These are phyloP conservation scores for Tetragonia tetragonoides DNA, from an alignment of 148 eudicot species.

Conservation along the genomic window DNA sequence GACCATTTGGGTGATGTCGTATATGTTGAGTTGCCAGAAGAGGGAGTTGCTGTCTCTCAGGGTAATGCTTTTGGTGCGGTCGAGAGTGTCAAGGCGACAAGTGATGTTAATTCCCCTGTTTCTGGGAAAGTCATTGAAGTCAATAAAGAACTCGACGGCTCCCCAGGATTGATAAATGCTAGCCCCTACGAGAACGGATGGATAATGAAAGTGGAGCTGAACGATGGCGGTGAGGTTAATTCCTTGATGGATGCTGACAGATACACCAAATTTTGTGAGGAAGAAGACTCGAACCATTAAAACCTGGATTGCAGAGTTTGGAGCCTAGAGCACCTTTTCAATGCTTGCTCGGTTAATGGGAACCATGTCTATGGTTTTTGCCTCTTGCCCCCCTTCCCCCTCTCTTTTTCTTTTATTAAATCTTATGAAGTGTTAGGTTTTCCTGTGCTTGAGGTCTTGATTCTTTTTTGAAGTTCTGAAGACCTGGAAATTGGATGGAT, in stretches of 20 bases:
- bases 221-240: conserved; percentile 45
- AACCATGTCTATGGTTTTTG: background rate
- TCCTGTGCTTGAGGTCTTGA: conserved; percentile 5
- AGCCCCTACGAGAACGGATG: conserved; percentile 83
- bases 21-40: conserved; percentile 81
- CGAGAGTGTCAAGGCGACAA: conserved; percentile 94
- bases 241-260: conserved; percentile 71
- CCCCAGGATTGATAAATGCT: conserved; percentile 81
- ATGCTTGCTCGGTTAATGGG: conserved; percentile 5
- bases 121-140: conserved; percentile 79
- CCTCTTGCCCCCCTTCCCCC: background rate
- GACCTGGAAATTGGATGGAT: conserved; percentile 5
- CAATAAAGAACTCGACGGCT: conserved; percentile 50
- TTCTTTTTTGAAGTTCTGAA: conserved; percentile 18
- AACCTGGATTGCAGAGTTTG: background rate
- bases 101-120: conserved; percentile 90
- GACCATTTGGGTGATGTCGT: conserved; percentile 92
- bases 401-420: background rate
- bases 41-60: conserved; percentile 62
- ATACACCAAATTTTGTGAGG: conserved; percentile 85
- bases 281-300: conserved; percentile 78
- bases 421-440: background rate
- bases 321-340: background rate
- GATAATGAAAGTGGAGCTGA: conserved; percentile 85
- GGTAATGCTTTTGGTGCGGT: conserved; percentile 83